Evolutionary conservation across 441 rosid genomes (phyloP), one percentile per base, ranked within the genome.

Genomic region (Manihot esculenta): DNA sequence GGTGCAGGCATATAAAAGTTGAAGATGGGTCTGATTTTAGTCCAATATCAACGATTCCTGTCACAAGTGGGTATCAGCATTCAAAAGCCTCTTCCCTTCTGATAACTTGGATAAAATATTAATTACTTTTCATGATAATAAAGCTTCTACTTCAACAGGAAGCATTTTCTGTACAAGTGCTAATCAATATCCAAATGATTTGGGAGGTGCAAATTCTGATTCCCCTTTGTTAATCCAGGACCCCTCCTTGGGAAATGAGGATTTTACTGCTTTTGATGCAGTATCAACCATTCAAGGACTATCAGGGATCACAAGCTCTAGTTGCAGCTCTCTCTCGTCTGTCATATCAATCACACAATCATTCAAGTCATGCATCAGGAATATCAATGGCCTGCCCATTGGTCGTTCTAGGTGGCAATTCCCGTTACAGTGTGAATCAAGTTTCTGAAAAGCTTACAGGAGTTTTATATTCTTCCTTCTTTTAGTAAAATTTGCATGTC

Each of bases 291-390:
- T 79, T 65, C 84, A 80, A 57, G 84, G 77, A 53, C 63, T 81
- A 44, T 78, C 85, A 1, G 83, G 83, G 72, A 79, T 82, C 72
- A 78, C 81, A 23, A 77, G 78, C 20, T 75, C 91, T 30, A 73
- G 77, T 50, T 77, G 84, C 78, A n/a, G 94, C 88, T 89, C 88
- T 71, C 94, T 83, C 91, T 89, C 94, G 87, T 87, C 94, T 89
- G 91, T 89, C 94, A 81, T 66, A 83, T 76, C 88, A 78, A 76
- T 83, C 84, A 42, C 79, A 62, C 56, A 79, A 79, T 53, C 79
- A 80, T 51, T 72, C 77, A 24, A 65, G 75, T 78, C 82, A 76
- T 50, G 67, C 83, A 27, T 77, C 88, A 51, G 84, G 84, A 69
- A 78, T 79, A 71, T 83, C 80, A 33, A 10, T 76, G 38, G 80